phyloP scores from a whole-genome alignment of 2,329 filamentous ascomycete species.

The Hyphodiscus sp. region DNA sequence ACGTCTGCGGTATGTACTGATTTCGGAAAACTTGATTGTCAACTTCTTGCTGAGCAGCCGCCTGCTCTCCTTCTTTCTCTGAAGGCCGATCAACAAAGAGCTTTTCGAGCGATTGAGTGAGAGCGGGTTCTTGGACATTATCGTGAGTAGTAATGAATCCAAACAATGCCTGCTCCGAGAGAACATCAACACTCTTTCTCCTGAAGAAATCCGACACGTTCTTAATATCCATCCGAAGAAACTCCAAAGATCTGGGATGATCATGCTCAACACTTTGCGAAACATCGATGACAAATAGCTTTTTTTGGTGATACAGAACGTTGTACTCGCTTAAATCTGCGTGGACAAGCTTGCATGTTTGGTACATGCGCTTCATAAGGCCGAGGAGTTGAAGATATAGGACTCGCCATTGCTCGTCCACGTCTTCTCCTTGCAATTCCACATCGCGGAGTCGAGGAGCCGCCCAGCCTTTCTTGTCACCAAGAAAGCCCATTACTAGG shows the following conservation, averaged over 20 bases:
- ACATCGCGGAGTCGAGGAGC: constrained; percentile 87
- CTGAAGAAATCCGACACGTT: constrained; percentile 92
- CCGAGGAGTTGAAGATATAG: constrained; percentile 80
- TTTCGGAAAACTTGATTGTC: constrained; percentile 92
- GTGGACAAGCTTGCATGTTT: constrained; percentile 85
- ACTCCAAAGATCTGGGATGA: constrained; percentile 86
- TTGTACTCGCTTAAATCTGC: constrained; percentile 99
- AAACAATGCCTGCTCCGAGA: constrained; percentile 76
- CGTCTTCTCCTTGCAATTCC: constrained; percentile 61
- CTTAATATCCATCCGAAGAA: constrained; percentile 97
- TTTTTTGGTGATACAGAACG: constrained; percentile 76
- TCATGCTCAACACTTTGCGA: constrained; percentile 97
- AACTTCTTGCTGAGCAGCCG: constrained; percentile 56
- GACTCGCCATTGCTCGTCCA: constrained; percentile 64
- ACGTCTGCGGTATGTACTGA: constrained; percentile 91
- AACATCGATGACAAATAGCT: constrained; percentile 92
- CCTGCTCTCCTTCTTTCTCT: constrained; percentile 48
- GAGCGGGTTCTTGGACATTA: constrained; percentile 53
- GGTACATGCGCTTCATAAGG: constrained; percentile 90
- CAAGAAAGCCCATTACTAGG: constrained; percentile 89
- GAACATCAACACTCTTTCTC: constrained; percentile 72
- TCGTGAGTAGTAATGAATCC: constrained; percentile 67
- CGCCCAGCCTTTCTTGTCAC: constrained; percentile 78
- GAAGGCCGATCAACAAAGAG: constrained; percentile 54
- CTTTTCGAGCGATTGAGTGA: constrained; percentile 57